Evolutionary conservation across 441 rosid genomes (phyloP), one percentile per base, ranked within the genome.

Genomic region (Raphanus hybrid): DNA sequence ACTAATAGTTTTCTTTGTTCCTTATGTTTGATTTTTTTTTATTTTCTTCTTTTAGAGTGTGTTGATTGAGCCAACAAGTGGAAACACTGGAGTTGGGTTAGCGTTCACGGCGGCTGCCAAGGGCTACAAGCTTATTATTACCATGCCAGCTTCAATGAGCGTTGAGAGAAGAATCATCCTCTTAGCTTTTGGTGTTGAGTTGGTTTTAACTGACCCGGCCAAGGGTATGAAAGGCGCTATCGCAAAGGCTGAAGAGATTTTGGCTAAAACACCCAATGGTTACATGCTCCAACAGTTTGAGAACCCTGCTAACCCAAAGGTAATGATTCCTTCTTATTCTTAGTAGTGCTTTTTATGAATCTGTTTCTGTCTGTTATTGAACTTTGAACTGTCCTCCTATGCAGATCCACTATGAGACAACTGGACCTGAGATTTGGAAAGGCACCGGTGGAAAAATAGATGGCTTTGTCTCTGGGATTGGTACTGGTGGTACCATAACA

Each of bases 71-170:
- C 94, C 94, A 6, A 93, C 97, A 11, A 91, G 98, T 77, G 97
- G 98, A 74, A 91, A 92, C 71, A 92, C 94, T 0, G 97, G 98
- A 75, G 90, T 93, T 48, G 97, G 96, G 27, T 85, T 93, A 72
- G 97, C 98, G 4, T 91, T 93, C 82, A 85, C 92, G 75, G 97
- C 98, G 3, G 97, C 98, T 43, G 96, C 97, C 7, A 93, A 93
- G 80, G 85, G 89, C 6, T 93, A 93, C 77, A 88, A 75, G 82
- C 93, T 90, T 75, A 87, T 91, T 61, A 90, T 93, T 71, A 91
- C 96, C 10, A 91, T 91, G 98, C 98, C 98, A 35, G 93, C 98
- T 66, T 93, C 98, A 2, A 93, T 90, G 97, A 91, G 94, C 84
- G 69, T 87, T 5, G 98, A 93, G 77, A 90, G 97, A 82, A 89